Evolutionary conservation across 2,329 filamentous ascomycete genomes (phyloP).

Genomic region (Colletotrichum cordylinicola): DNA sequence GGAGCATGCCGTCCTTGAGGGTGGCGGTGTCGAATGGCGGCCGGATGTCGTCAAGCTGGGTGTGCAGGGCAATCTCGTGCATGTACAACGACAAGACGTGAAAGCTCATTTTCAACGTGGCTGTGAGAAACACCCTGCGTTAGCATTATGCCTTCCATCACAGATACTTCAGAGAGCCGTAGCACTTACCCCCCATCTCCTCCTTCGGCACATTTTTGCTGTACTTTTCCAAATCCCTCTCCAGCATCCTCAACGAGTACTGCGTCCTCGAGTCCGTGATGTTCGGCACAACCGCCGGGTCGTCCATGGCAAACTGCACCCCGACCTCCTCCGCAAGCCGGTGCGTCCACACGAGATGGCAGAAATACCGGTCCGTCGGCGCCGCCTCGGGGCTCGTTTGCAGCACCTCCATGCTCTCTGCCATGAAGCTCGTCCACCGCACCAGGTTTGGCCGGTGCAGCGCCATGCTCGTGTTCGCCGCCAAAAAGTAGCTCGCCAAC

Average conservation of each 20-base stretch:
- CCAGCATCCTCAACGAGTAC: conserved; percentile 68
- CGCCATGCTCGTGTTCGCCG: conserved; percentile 65
- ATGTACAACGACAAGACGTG: conserved; percentile 74
- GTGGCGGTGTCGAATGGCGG: conserved; percentile 52
- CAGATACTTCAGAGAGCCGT: accelerated
- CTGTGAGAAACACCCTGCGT: conserved; percentile 39
- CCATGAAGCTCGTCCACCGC: conserved; percentile 65
- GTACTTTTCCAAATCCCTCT: conserved; percentile 69
- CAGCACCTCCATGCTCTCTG: conserved; percentile 62
- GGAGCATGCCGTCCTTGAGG: conserved; percentile 46
- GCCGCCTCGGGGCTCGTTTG: conserved; percentile 59
- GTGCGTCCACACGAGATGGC: conserved; percentile 64
- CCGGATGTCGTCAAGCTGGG: conserved; percentile 61
- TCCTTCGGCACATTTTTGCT: conserved; percentile 57
- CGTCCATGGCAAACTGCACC: conserved; percentile 70
- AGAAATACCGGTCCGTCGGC: conserved; percentile 62
- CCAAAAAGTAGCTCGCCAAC: conserved; percentile 64
- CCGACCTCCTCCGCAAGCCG: conserved; percentile 73
- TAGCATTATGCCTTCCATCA: neutral
- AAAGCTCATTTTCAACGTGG: conserved; percentile 68
- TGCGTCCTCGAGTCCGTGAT: conserved; percentile 69
- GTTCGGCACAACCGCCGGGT: conserved; percentile 57
- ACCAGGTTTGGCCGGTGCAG: conserved; percentile 66
- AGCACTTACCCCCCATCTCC: conserved; percentile 60
- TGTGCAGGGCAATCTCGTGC: conserved; percentile 76